Percentiles rank a stretch among this genome's conserved stretches.
phyloP scores from a whole-genome alignment of 805 yeast genomes.

The Yarrowia porcina region DNA sequence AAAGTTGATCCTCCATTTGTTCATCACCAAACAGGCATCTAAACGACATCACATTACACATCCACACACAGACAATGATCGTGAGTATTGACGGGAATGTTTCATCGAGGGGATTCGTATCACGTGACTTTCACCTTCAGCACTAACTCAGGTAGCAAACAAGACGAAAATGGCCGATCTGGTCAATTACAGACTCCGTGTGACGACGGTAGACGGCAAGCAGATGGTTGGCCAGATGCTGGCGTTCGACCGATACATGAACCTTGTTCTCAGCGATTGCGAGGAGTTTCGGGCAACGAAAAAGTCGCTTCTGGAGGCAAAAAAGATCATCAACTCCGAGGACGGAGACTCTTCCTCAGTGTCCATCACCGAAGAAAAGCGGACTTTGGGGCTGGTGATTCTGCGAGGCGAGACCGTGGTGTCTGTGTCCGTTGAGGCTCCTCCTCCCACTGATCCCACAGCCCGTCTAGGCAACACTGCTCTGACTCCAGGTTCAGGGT shows the following conservation, averaged over 20 bases:
- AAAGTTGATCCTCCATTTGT: slow-evolving; percentile 11
- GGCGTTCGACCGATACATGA: slow-evolving; percentile 88
- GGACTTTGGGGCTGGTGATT: slow-evolving; percentile 76
- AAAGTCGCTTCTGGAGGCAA: slow-evolving; percentile 32
- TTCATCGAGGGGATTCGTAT: background rate
- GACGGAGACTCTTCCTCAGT: slow-evolving; percentile 30
- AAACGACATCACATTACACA: background rate
- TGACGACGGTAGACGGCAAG: slow-evolving; percentile 73
- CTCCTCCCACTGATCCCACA: slow-evolving; percentile 47
- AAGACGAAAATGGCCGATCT: slow-evolving; percentile 60
- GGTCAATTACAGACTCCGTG: slow-evolving; percentile 67
- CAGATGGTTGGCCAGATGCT: slow-evolving; percentile 74
- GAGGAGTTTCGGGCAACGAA: slow-evolving; percentile 73
- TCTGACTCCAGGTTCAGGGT: slow-evolving; percentile 39
- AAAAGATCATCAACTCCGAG: slow-evolving; percentile 30
- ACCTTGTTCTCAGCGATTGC: slow-evolving; percentile 76
- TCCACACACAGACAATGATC: background rate
- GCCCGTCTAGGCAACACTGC: slow-evolving; percentile 36
- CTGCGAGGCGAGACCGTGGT: slow-evolving; percentile 86
- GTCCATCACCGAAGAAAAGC: slow-evolving; percentile 53
- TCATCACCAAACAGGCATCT: background rate
- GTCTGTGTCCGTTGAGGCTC: slow-evolving; percentile 65
- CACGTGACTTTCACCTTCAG: background rate
- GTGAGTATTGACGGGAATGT: background rate
- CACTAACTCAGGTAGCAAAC: slow-evolving; percentile 37